phyloP scores from a whole-genome alignment of 768 basidiomycete species.

The Chalciporus piperatus region DNA sequence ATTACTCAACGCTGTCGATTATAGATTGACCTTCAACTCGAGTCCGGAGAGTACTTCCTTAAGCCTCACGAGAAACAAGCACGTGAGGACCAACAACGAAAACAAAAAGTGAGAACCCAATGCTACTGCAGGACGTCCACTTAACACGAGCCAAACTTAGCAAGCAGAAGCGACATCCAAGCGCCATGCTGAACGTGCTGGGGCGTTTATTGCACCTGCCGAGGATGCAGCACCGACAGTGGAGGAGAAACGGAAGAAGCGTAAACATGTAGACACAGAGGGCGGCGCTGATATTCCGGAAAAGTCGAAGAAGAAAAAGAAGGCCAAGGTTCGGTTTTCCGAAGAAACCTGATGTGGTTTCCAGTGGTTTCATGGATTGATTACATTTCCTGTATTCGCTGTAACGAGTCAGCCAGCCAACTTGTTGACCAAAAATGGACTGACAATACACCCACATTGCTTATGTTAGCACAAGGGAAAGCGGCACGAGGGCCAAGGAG shows the following conservation, averaged over 20 bases:
- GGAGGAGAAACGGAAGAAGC: conserved; percentile 70
- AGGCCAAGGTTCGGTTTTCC: conserved; percentile 20
- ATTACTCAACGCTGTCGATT: conserved; percentile 7
- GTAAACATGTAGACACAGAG: conserved; percentile 42
- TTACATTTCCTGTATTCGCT: conserved; percentile 7
- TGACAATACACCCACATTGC: conserved; percentile 7
- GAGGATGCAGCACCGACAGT: conserved; percentile 73
- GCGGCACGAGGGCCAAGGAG: conserved; percentile 8
- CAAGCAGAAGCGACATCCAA: conserved; percentile 75
- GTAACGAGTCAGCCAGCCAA: background rate
- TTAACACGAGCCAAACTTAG: conserved; percentile 35
- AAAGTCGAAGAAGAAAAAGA: conserved; percentile 42
- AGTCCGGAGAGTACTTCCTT: conserved; percentile 98
- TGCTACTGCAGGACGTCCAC: background rate
- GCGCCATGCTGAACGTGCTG: conserved; percentile 76
- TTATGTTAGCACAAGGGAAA: conserved; percentile 27
- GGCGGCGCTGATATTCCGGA: conserved; percentile 31
- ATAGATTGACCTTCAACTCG: conserved; percentile 89
- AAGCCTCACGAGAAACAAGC: conserved; percentile 84
- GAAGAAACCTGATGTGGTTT: conserved; percentile 7
- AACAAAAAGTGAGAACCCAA: conserved; percentile 53
- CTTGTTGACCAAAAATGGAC: background rate
- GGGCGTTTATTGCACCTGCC: conserved; percentile 84
- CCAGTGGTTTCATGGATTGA: background rate
- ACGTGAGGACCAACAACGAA: conserved; percentile 64